phyloP scores from a whole-genome alignment of 1,284 basidiomycete species.

The Pholiota adiposa region DNA sequence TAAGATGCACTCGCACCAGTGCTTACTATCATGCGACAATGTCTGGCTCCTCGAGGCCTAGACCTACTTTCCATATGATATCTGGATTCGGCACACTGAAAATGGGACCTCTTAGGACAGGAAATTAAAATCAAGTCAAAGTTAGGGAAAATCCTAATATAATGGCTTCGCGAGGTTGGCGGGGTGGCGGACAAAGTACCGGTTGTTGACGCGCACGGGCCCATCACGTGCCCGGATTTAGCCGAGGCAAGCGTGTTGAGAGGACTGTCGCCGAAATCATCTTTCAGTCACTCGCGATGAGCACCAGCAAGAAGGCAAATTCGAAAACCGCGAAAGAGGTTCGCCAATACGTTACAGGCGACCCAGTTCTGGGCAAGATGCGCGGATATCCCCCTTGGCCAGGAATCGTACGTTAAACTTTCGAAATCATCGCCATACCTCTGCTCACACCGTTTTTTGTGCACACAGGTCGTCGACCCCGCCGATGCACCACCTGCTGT shows the following conservation, averaged over 20 bases:
- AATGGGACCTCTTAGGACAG: too few relatives aligned
- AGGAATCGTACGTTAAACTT: conserved; percentile 62
- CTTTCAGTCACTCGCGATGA: conserved; percentile 11
- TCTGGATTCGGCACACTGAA: too few relatives aligned
- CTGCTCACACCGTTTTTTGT: background rate
- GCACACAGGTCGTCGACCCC: conserved; percentile 75
- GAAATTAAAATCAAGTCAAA: too few relatives aligned
- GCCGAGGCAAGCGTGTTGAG: background rate
- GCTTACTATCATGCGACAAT: too few relatives aligned
- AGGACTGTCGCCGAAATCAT: background rate
- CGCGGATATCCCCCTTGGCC: conserved; percentile 96
- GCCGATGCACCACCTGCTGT: conserved; percentile 64
- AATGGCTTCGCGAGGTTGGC: too few relatives aligned
- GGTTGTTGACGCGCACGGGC: background rate
- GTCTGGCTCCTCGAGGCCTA: too few relatives aligned
- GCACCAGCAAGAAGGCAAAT: conserved; percentile 58
- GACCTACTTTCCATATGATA: too few relatives aligned
- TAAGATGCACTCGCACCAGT: too few relatives aligned
- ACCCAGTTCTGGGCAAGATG: conserved; percentile 91
- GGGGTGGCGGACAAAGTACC: too few relatives aligned
- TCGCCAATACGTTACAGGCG: conserved; percentile 51
- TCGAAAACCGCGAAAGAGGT: conserved; percentile 48
- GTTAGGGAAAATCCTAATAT: too few relatives aligned
- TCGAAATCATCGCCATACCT: background rate
- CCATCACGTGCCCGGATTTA: background rate